Evolutionary conservation across 257 asterid genomes (phyloP).

Genomic region (Eustoma russellianum): DNA sequence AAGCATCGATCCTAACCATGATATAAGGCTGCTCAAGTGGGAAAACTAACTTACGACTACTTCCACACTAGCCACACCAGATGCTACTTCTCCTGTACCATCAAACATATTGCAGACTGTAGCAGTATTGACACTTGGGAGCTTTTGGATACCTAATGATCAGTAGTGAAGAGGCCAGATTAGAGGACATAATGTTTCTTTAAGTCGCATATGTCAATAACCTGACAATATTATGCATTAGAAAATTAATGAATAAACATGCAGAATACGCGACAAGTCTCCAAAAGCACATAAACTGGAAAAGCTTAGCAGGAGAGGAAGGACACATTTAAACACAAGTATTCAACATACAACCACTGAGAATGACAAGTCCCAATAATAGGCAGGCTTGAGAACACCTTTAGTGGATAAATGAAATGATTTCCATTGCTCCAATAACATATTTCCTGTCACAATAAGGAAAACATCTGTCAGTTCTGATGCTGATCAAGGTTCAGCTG

Average conservation of each 20-base stretch:
- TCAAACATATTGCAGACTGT: constrained; percentile 71
- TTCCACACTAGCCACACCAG: constrained; percentile 82
- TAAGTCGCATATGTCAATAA: background rate
- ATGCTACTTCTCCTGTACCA: constrained; percentile 77
- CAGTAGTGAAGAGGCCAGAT: constrained; percentile 3
- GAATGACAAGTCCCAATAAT: background rate
- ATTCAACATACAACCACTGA: background rate
- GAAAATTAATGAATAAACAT: background rate
- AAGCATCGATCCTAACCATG: background rate
- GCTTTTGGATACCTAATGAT: constrained; percentile 60
- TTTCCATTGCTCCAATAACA: constrained; percentile 76
- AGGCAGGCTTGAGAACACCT: constrained; percentile 36
- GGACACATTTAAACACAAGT: background rate
- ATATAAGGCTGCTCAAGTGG: constrained; percentile 6
- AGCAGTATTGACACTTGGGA: constrained; percentile 56
- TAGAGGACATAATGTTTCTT: background rate
- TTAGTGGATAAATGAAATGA: constrained; percentile 57
- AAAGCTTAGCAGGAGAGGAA: too few relatives aligned
- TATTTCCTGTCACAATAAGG: constrained; percentile 40
- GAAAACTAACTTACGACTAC: constrained; percentile 47
- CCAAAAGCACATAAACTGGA: background rate
- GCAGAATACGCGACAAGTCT: background rate
- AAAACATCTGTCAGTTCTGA: constrained; percentile 8
- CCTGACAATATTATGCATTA: background rate
- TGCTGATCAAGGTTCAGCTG: background rate